phyloP scores from a whole-genome alignment of 257 asterid species.

The Parsonsia alboflavescens region DNA sequence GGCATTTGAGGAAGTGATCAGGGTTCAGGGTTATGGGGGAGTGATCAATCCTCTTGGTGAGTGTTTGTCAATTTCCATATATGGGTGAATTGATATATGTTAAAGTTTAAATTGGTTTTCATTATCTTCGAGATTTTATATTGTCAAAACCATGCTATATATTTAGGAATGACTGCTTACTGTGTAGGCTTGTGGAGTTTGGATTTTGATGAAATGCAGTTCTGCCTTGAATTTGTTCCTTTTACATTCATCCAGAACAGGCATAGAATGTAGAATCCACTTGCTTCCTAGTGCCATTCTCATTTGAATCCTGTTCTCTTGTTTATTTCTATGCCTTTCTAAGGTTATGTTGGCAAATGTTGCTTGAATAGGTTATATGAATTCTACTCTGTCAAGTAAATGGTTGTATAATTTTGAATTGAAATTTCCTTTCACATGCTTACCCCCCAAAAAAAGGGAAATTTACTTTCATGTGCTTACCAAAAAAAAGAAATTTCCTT shows the following conservation, averaged over 20 bases:
- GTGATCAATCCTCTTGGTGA: conserved; percentile 94
- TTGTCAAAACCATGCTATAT: neutral
- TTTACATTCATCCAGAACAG: neutral
- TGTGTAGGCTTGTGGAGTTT: neutral
- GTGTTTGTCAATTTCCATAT: conserved; percentile 9
- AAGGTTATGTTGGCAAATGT: neutral
- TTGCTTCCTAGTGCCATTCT: neutral
- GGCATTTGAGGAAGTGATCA: conserved; percentile 90
- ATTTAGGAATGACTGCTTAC: neutral
- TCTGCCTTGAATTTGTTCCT: neutral
- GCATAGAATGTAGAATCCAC: neutral
- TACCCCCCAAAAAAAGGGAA: no score
- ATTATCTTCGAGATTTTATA: neutral
- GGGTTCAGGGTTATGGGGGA: conserved; percentile 95
- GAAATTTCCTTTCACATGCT: neutral
- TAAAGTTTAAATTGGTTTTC: neutral
- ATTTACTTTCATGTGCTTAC: no score
- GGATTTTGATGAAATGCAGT: neutral
- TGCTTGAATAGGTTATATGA: neutral
- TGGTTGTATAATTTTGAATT: neutral
- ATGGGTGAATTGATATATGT: neutral
- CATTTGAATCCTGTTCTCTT: neutral
- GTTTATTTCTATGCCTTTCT: neutral
- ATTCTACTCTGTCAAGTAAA: neutral
- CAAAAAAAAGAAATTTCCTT: neutral